Percentiles rank a stretch among this genome's conserved stretches.
Evolutionary conservation across 495 filamentous ascomycete species (phyloP).

Genomic region (Cairneyella variabilis): DNA sequence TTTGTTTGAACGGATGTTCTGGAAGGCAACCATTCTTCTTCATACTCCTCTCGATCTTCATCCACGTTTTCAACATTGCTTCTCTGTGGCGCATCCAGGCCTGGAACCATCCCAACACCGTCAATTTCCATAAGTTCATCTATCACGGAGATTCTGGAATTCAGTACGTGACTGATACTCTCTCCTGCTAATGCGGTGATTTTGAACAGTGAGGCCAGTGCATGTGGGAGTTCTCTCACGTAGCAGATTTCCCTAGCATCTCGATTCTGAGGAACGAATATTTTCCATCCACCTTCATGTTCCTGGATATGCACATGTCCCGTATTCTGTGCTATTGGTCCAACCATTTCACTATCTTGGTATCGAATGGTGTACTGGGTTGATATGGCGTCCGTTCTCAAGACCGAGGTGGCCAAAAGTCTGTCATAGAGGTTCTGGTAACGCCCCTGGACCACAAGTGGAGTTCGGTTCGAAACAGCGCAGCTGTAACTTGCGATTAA

Average conservation of each 20-base stretch:
- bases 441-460: constrained; percentile 18
- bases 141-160: constrained; percentile 16
- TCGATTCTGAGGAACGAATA: constrained; percentile 37
- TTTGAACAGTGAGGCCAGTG: constrained; percentile 31
- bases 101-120: constrained; percentile 10
- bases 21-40: not conserved
- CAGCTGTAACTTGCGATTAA: constrained; percentile 14
- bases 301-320: constrained; percentile 33
- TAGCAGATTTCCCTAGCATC: constrained; percentile 33
- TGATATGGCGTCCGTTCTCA: constrained; percentile 31
- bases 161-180: constrained; percentile 14
- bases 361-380: constrained; percentile 23
- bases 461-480: constrained; percentile 34
- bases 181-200: constrained; percentile 30
- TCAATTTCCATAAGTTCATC: constrained; percentile 16
- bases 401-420: constrained; percentile 23
- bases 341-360: constrained; percentile 24
- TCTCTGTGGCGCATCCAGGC: constrained; percentile 7
- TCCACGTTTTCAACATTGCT: not conserved
- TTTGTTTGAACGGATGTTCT: not conserved
- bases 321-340: constrained; percentile 16
- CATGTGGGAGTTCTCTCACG: constrained; percentile 27
- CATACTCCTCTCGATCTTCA: not conserved
- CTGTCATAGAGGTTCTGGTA: constrained; percentile 26
- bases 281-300: constrained; percentile 18